Base-by-base conservation (phyloP, 305 asterid genomes). In the Fraxinus nigra region DNA sequence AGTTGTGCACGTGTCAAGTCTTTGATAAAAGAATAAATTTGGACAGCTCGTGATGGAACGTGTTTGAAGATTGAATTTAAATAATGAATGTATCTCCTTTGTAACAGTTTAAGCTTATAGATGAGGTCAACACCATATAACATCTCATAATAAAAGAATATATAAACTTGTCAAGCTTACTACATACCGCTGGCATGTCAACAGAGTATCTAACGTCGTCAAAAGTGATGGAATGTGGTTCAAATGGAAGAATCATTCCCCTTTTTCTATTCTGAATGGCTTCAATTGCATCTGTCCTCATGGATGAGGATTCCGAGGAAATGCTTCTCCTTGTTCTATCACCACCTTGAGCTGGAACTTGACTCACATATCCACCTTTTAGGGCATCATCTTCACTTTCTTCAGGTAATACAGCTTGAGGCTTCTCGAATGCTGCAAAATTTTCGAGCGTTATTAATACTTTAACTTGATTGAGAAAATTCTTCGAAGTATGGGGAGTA, bases 171-270 rank as follows among this genome's bases (percentile, higher is more conserved):
- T 67, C 74, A 26, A 67, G 37, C 18, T 10, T 11, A 26, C 18
- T 33, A 72, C 76, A 72, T 72, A 72, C 76, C 46, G 2, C 76
- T 30, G 87, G 87, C 87, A 85, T 85, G 81, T 85, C 87, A 40
- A 85, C 87, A 3, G 87, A 85, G 85, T 85, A 85, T 48, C 43
- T 46, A 75, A 85, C 80, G 10, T 85, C 82, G 13, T 85, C 83
- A 61, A 85, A 85, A 13, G 83, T 81, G 75, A 85, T 67, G 37
- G 87, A 81, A 81, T 85, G 87, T 24, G 87, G 87, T 74, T 85
- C 87, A 63, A 85, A 85, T 63, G 87, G 87, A 78, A 85, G 87
- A 73, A 85, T 77, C 87, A 85, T 85, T 75, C 87, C 87, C 34
- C 72, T 73, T 40, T 85, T 85, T 26, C 24, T 63, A 10, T 30